Evolutionary conservation across 2,329 filamentous ascomycete species (phyloP).

Genomic region (Sphaerulina vaccinii): DNA sequence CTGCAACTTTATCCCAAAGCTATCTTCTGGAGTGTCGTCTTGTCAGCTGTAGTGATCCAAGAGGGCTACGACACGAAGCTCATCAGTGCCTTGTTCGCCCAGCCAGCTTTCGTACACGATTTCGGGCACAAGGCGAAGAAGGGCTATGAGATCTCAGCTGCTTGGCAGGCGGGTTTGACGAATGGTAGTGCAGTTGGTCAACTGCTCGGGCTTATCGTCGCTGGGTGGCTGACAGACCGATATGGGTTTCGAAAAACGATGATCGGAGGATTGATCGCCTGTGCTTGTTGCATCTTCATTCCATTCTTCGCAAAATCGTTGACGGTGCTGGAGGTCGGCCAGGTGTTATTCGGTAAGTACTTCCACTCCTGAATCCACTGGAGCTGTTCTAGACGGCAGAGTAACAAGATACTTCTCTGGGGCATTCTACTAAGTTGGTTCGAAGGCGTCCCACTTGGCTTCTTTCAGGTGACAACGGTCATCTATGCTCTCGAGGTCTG

Average conservation of each 20-base stretch:
- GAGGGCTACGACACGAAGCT: slow-evolving; percentile 54
- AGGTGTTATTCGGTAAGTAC: slow-evolving; percentile 45
- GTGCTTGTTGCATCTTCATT: slow-evolving; percentile 51
- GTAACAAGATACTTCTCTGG: no score
- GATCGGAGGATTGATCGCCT: slow-evolving; percentile 54
- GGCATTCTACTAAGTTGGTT: slow-evolving; percentile 42
- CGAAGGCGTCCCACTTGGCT: slow-evolving; percentile 46
- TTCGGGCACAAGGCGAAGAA: slow-evolving; percentile 40
- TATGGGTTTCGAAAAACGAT: slow-evolving; percentile 50
- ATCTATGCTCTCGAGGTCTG: slow-evolving; percentile 46
- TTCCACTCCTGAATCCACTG: neutral
- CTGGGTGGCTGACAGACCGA: slow-evolving; percentile 62
- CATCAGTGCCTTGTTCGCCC: slow-evolving; percentile 38
- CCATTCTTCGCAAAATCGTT: slow-evolving; percentile 42
- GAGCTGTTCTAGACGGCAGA: no score
- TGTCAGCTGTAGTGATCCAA: slow-evolving; percentile 46
- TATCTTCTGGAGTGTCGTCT: slow-evolving; percentile 1
- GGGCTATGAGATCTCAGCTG: slow-evolving; percentile 51
- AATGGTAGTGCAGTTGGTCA: slow-evolving; percentile 54
- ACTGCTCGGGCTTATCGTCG: slow-evolving; percentile 65
- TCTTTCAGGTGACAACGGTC: slow-evolving; percentile 36
- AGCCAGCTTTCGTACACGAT: slow-evolving; percentile 31
- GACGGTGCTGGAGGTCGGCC: slow-evolving; percentile 24
- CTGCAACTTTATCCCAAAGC: slow-evolving; percentile 7
- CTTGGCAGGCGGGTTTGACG: slow-evolving; percentile 58